phyloP scores from a whole-genome alignment of 108 stramenopile species.

The Epithemia pelagica region DNA sequence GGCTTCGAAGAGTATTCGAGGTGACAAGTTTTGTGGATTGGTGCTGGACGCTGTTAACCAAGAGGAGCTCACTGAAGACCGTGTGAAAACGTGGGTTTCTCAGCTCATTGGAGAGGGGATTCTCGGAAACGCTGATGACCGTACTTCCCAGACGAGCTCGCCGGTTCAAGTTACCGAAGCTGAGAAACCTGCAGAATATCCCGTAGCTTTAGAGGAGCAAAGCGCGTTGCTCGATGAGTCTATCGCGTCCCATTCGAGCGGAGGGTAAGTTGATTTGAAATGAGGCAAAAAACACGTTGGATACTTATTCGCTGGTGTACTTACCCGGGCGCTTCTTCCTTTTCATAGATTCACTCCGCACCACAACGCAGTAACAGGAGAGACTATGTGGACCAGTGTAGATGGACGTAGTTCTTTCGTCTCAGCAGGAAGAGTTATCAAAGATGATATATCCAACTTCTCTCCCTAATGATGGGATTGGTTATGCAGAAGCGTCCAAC shows the following conservation, averaged over 20 bases:
- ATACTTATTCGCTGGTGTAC: too few relatives aligned
- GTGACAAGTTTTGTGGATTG: constrained; percentile 79
- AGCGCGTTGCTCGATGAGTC: constrained; percentile 25
- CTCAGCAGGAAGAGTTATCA: constrained; percentile 1
- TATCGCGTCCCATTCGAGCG: constrained; percentile 24
- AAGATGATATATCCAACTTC: background rate
- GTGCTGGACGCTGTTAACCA: constrained; percentile 79
- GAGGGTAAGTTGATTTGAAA: constrained; percentile 14
- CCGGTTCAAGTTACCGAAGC: background rate
- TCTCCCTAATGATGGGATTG: background rate
- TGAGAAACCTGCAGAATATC: constrained; percentile 8
- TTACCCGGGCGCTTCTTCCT: too few relatives aligned
- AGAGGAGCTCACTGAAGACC: constrained; percentile 67
- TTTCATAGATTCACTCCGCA: constrained; percentile 48
- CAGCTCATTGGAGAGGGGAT: constrained; percentile 71
- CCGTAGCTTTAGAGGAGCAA: constrained; percentile 13
- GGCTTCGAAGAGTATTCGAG: constrained; percentile 71
- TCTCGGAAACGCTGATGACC: constrained; percentile 28
- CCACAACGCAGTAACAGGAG: constrained; percentile 50
- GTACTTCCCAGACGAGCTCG: constrained; percentile 15
- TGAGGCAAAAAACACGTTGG: too few relatives aligned
- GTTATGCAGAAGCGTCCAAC: too few relatives aligned
- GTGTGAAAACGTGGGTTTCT: constrained; percentile 71
- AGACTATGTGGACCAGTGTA: constrained; percentile 69
- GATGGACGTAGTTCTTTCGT: constrained; percentile 43